Conservation (phyloP, 1,139 yeast species). For the Torulaspora pretoriensis region DNA sequence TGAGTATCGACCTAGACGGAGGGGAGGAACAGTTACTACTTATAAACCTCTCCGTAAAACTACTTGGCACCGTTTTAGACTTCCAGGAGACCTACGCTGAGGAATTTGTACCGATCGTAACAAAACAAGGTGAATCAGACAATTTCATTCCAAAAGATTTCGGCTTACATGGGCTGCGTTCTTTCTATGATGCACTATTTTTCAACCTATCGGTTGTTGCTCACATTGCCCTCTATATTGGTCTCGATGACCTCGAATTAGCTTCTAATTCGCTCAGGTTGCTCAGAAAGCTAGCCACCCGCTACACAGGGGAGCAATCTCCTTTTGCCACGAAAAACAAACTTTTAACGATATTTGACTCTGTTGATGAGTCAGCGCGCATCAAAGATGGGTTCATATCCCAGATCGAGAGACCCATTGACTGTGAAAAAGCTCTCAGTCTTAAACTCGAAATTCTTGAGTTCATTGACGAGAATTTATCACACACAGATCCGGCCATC, state of each 20-base stretch:
- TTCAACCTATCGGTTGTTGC: conserved; percentile 66
- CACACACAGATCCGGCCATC: conserved; percentile 39
- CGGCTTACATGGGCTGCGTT: conserved; percentile 58
- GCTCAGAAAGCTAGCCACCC: conserved; percentile 46
- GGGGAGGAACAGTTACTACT: conserved; percentile 38
- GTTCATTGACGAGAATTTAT: conserved; percentile 53
- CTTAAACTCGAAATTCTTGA: conserved; percentile 57
- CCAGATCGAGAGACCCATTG: conserved; percentile 54
- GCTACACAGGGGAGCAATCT: conserved; percentile 32
- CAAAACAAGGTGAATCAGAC: conserved; percentile 32
- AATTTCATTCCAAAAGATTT: conserved; percentile 48
- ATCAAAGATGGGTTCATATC: conserved; percentile 70
- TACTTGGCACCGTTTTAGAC: conserved; percentile 49
- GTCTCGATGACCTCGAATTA: conserved; percentile 47
- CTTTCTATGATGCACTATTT: conserved; percentile 67
- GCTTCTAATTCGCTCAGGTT: conserved; percentile 54
- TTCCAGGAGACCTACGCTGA: conserved; percentile 54
- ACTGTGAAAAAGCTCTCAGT: conserved; percentile 38
- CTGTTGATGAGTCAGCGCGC: conserved; percentile 63
- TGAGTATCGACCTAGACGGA: conserved; percentile 41
- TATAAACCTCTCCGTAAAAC: conserved; percentile 40
- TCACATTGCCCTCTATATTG: conserved; percentile 64
- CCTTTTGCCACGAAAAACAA: conserved; percentile 48
- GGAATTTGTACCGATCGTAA: conserved; percentile 44
- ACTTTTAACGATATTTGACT: conserved; percentile 66